Base-by-base conservation (phyloP, 352 stramenopile species). In the Peronospora destructor region DNA sequence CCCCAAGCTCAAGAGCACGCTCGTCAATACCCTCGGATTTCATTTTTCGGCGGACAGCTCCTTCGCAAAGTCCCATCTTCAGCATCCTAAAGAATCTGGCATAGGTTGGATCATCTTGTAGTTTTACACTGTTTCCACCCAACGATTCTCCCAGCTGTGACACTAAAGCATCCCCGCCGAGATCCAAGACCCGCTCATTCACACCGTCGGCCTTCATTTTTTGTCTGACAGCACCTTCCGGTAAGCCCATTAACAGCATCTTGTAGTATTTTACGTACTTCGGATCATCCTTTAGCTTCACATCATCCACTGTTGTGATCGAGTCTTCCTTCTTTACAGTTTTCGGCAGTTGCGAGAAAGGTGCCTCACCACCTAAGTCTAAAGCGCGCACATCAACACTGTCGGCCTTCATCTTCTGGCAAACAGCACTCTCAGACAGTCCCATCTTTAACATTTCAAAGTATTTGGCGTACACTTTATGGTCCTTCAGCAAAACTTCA, bases 361-460 rank as follows among this genome's bases (percentile, higher is more conserved):
- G 28, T 2, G 14, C 11, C n/a, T 53, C 52, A 5, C 45, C 57
- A 30, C 66, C 72, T n/a, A 73, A 37, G 25, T 80, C 64, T 25
- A 84, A 54, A 3, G 63, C 68, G 13, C 51, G 54, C n/a, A 70
- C 54, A 59, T 77, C 60, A 12, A 61, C 59, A 14, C 64, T 74
- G 19, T 84, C 68, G 14, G 40, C 56, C 26, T 71, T 71, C 69
- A 97, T 88, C 51, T 96, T 96, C 53, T 95, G 80, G 16, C 76
- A 68, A n/a, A 96, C 82, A 16, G 85, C 84, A 25, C 71, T 85
- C 39, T 87, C 68, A 6, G 85, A 75, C 3, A 97, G 43, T 10
- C 91, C 88, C 64, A 97, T 82, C 53, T 95, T 93, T 6, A 97
- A 53, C 90, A 97, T 97, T 52, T 95, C 94, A 62, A 97, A 95